Evolutionary conservation across 73 alveolate genomes (phyloP).

Genomic region (Paramecium sexaurelia): DNA sequence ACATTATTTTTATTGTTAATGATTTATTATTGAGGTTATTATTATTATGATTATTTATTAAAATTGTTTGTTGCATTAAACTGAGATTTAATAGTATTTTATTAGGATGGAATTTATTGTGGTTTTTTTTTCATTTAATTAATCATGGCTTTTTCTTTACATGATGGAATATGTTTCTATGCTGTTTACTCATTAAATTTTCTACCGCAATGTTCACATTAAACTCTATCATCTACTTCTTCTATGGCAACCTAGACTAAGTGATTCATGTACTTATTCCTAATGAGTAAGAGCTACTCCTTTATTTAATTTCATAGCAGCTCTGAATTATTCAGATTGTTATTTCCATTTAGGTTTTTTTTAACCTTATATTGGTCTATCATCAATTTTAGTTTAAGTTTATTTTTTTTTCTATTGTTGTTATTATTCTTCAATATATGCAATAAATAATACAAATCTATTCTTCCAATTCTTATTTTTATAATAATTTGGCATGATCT

Average conservation of each 20-base stretch:
- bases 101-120: background rate
- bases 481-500: slow-evolving; percentile 59
- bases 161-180: slow-evolving; percentile 54
- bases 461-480: slow-evolving; percentile 3
- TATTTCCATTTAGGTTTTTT: slow-evolving; percentile 66
- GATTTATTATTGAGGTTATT: background rate
- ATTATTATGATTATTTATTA: background rate
- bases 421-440: slow-evolving; percentile 18
- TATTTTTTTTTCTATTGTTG: background rate
- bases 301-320: slow-evolving; percentile 43
- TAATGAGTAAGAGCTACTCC: slow-evolving; percentile 29
- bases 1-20: background rate
- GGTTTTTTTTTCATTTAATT: slow-evolving; percentile 13
- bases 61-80: background rate
- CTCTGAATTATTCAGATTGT: slow-evolving; percentile 65
- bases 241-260: slow-evolving; percentile 6
- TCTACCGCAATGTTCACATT: slow-evolving; percentile 68
- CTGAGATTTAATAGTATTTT: background rate
- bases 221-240: slow-evolving; percentile 61
- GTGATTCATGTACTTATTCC: slow-evolving; percentile 44
- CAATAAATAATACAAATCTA: slow-evolving; percentile 22
- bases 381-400: background rate
- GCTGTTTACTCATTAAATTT: slow-evolving; percentile 64
- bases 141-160: slow-evolving; percentile 60
- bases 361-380: slow-evolving; percentile 28